These are phyloP conservation scores for Colletotrichum liaoningense DNA, from an alignment of 2,329 filamentous ascomycete species.

Conservation along the genomic window DNA sequence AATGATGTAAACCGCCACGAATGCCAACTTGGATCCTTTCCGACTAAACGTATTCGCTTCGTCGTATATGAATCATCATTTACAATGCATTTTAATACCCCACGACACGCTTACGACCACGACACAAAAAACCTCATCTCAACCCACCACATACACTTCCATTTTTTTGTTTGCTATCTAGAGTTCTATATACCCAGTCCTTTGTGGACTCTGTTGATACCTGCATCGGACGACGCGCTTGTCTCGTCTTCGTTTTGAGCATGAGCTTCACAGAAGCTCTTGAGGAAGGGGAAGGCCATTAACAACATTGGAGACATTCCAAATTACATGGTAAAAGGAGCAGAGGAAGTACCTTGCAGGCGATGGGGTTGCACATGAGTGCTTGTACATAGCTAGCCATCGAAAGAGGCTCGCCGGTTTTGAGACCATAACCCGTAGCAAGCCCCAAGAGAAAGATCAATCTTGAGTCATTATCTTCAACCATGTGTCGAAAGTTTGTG, in stretches of 20 bases:
- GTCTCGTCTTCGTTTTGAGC: constrained; percentile 13
- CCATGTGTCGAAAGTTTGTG: not conserved
- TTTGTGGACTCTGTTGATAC: constrained; percentile 34
- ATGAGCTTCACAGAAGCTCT: not conserved
- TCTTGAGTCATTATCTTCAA: not conserved
- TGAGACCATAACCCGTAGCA: constrained; percentile 14
- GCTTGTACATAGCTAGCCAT: not conserved
- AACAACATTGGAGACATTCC: not conserved
- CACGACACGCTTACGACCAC: constrained; percentile 31
- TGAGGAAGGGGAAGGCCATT: not conserved
- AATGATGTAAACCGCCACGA: constrained; percentile 58
- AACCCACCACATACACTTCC: constrained; percentile 18
- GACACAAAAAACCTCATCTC: constrained; percentile 20
- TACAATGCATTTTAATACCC: constrained; percentile 26
- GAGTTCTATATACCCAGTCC: constrained; percentile 38
- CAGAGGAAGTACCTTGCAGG: constrained; percentile 15
- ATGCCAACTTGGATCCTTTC: not conserved
- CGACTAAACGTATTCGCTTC: constrained; percentile 12
- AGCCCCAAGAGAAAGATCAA: constrained; percentile 7
- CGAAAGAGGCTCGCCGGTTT: not conserved
- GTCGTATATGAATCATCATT: constrained; percentile 15
- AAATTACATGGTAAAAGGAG: not conserved
- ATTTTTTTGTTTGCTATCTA: constrained; percentile 26
- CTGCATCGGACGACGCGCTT: constrained; percentile 27
- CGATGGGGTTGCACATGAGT: constrained; percentile 14